Evolutionary conservation across 192 early-diverging fungal genomes (phyloP).

Genomic region (Backusella mclennaniae): DNA sequence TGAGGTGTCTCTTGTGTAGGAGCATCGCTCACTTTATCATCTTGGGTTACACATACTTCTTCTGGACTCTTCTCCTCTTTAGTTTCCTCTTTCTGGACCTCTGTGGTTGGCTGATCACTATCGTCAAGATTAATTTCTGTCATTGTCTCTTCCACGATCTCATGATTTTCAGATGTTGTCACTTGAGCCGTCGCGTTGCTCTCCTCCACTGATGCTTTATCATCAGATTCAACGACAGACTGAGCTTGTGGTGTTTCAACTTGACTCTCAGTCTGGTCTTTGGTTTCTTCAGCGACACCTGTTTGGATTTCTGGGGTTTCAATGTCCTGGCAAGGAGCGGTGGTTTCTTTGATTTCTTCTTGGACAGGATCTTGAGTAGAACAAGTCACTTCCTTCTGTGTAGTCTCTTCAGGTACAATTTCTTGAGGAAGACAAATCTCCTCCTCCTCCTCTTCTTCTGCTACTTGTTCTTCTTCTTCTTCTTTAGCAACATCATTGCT

Average conservation of each 20-base stretch:
- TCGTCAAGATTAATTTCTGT: constrained; percentile 6
- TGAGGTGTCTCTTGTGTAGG: not conserved
- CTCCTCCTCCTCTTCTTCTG: not conserved
- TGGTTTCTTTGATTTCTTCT: not conserved
- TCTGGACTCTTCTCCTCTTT: not conserved
- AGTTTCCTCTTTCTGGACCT: not conserved
- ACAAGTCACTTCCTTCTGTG: not conserved
- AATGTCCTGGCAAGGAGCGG: not conserved
- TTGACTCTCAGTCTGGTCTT: not conserved
- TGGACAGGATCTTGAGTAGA: not conserved
- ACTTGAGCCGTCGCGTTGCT: not conserved
- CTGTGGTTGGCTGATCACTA: not conserved
- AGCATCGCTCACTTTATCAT: not conserved
- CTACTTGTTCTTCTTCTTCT: too few relatives aligned
- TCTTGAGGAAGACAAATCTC: not conserved
- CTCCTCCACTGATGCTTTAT: not conserved
- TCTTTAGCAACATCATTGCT: not conserved
- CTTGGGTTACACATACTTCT: not conserved
- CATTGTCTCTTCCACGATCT: constrained; percentile 4
- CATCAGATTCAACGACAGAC: not conserved
- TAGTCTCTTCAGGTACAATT: not conserved
- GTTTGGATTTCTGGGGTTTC: not conserved
- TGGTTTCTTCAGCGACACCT: not conserved
- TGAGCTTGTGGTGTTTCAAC: not conserved
- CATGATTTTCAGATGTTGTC: not conserved